Evolutionary conservation across 805 yeast genomes (phyloP).

Genomic region (Candida andamanensis): DNA sequence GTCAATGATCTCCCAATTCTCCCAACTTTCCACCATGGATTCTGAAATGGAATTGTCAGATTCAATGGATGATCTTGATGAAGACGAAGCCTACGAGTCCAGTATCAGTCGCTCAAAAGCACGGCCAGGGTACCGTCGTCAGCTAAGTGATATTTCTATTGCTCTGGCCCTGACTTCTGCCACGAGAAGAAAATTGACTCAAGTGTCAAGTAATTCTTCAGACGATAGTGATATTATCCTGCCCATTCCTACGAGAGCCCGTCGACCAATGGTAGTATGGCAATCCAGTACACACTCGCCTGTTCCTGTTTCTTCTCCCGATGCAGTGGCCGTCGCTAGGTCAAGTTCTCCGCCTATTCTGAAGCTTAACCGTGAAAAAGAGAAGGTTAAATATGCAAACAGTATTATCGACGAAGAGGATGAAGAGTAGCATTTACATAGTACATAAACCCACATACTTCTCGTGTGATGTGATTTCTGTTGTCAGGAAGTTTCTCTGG

Average conservation of each 20-base stretch:
- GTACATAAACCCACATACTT: no score
- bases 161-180: slow-evolving; percentile 12
- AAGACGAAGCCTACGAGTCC: slow-evolving; percentile 33
- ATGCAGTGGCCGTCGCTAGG: slow-evolving; percentile 1
- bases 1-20: slow-evolving; percentile 35
- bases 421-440: no score
- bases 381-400: no score
- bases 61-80: slow-evolving; percentile 29
- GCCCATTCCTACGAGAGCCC: slow-evolving; percentile 3
- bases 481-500: no score
- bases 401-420: no score
- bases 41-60: slow-evolving; percentile 40
- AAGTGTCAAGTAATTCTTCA: slow-evolving; percentile 34
- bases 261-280: slow-evolving; percentile 1
- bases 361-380: no score
- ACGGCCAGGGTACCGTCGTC: slow-evolving; percentile 29
- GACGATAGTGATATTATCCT: slow-evolving; percentile 18
- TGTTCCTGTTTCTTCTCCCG: not conserved
- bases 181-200: slow-evolving; percentile 21
- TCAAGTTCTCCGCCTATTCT: slow-evolving; percentile 10
- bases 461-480: no score
- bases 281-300: slow-evolving; percentile 3
- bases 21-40: slow-evolving; percentile 39
- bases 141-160: slow-evolving; percentile 32
- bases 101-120: slow-evolving; percentile 4